phyloP scores from a whole-genome alignment of 2,329 filamentous ascomycete genomes.

The Fonsecaea erecta region DNA sequence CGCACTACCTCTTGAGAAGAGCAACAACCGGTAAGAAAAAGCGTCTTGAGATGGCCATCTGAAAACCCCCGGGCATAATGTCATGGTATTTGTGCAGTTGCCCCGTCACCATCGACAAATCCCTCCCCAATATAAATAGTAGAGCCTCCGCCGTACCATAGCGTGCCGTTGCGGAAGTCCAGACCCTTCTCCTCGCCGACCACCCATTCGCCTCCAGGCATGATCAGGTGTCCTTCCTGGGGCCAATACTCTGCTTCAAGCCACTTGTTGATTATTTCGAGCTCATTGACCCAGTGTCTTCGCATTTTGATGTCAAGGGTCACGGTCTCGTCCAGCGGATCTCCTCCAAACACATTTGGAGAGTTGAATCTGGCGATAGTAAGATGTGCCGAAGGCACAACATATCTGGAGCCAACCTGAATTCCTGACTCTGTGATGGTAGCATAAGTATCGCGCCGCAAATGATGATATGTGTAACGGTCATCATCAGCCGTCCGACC shows the following conservation, averaged over 20 bases:
- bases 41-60: neutral
- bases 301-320: constrained; percentile 59
- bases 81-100: neutral
- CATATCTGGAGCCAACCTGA: constrained; percentile 77
- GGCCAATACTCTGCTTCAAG: constrained; percentile 74
- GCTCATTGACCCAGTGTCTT: constrained; percentile 66
- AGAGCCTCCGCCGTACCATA: constrained; percentile 88
- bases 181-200: constrained; percentile 85
- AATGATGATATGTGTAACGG: constrained; percentile 84
- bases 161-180: constrained; percentile 71
- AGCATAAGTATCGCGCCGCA: constrained; percentile 76
- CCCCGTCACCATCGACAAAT: constrained; percentile 22
- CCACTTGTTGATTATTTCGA: constrained; percentile 79
- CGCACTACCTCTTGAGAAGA: neutral
- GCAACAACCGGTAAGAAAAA: neutral
- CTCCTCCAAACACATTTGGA: constrained; percentile 59
- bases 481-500: constrained; percentile 58
- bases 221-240: constrained; percentile 44
- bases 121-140: constrained; percentile 61
- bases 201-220: constrained; percentile 72
- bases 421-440: constrained; percentile 66
- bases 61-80: neutral
- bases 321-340: constrained; percentile 46
- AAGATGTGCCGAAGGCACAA: constrained; percentile 86
- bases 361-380: constrained; percentile 82